Conservation (phyloP, 768 basidiomycete species). For the Suillus sp. region DNA sequence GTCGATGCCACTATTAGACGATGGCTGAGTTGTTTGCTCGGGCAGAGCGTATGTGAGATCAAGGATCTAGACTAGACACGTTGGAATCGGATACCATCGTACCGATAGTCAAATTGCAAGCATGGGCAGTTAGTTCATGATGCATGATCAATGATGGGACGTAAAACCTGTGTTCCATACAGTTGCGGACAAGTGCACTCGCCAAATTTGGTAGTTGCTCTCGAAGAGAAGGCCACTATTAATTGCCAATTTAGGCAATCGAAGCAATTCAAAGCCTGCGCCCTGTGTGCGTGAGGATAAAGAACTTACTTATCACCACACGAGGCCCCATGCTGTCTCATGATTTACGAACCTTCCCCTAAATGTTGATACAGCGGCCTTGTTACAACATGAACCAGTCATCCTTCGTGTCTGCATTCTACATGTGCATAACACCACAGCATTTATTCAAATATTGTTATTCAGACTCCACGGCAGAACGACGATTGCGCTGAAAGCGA, state of each 20-base stretch:
- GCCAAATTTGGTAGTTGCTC: background rate
- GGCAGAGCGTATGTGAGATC: background rate
- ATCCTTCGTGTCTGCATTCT: background rate
- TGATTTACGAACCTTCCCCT: background rate
- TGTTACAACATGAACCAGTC: background rate
- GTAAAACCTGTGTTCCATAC: background rate
- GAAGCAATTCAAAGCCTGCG: background rate
- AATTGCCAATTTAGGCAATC: too few species aligned
- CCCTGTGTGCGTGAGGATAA: background rate
- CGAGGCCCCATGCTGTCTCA: background rate
- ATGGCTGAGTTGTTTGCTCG: background rate
- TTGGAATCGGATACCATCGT: background rate
- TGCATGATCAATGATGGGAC: background rate
- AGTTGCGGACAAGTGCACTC: background rate
- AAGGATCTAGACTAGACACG: background rate
- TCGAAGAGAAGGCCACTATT: background rate
- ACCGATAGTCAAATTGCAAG: background rate
- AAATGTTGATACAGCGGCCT: background rate
- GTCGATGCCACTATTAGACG: background rate
- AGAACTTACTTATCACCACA: background rate
- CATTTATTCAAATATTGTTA: background rate
- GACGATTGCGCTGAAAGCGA: background rate
- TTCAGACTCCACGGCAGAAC: background rate
- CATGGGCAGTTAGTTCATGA: background rate
- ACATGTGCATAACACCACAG: background rate